Base-by-base conservation (phyloP, 2,329 filamentous ascomycete genomes). In the Calonectria pauciramosa region DNA sequence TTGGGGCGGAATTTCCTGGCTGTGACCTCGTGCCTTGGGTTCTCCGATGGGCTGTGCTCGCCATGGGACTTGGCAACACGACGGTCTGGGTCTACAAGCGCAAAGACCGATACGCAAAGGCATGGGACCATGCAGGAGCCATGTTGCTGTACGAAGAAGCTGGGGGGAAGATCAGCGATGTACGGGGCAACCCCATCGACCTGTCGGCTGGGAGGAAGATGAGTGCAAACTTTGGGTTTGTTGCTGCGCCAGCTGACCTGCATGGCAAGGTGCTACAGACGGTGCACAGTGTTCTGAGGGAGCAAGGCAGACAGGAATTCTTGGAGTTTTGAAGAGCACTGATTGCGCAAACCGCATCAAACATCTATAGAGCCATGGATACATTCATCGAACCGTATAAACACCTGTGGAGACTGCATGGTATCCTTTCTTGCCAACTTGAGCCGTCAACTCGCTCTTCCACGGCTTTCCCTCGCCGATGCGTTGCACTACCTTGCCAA, bases 231-330 rank as follows among this genome's bases (percentile, higher is more conserved):
- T 90, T 87, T 80, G 90, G 90, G 1, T 91, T 92, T 56, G 87
- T 92, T 6, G 90, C 89, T 0, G 90, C 90, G 2, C 88, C 90
- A 10, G 82, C 75, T 23, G 80, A 80, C 7, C 66, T 88, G 9
- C 90, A 92, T 73, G 84, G 52, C 0, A 68, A 76, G 2, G 88
- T 92, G 2, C 78, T 91, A 71, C 89, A 92, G 78, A 94, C 91
- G 7, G 96, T 99, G 2, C 94, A 94, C 84, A 90, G 92, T 76
- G 95, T 98, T n/a, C 86, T 98, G 78, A 84, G 70, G 30, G 83
- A 86, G 28, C 80, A 87, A 65, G 77, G 80, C 0, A 81, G 81
- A 28, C 76, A 77, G 0, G 80, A 78, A 0, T 81, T 79, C 59
- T 23, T 84, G 54, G 52, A 71, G 26, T 32, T 51, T 59, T 63